Conservation (phyloP, 164 flowering plant genomes). For the Vitis rotundifolia region DNA sequence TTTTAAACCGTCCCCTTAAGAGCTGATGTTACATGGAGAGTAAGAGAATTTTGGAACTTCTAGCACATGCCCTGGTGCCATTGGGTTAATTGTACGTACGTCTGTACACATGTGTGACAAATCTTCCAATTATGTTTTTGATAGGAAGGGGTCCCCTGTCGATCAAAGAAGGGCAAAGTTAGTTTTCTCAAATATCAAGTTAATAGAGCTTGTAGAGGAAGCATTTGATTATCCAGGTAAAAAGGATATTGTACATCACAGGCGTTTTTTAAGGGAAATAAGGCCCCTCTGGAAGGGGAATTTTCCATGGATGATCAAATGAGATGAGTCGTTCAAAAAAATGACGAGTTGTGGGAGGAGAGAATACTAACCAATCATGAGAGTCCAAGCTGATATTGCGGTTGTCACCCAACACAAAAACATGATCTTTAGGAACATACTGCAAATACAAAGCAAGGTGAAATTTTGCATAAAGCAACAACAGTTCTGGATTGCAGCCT, state of each 20-base stretch:
- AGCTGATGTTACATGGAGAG: too few relatives aligned
- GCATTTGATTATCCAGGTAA: too few relatives aligned
- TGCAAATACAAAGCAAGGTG: slow-evolving; percentile 27
- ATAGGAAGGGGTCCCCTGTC: slow-evolving; percentile 60
- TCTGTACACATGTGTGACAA: slow-evolving; percentile 20
- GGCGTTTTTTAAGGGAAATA: too few relatives aligned
- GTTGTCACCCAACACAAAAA: slow-evolving; percentile 64
- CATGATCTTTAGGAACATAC: slow-evolving; percentile 50
- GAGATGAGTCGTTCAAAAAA: not conserved
- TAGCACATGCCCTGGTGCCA: not conserved
- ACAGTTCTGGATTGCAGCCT: not conserved
- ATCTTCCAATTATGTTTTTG: slow-evolving; percentile 46
- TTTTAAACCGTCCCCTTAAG: not conserved
- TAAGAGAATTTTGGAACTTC: too few relatives aligned
- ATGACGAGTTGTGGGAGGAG: too few relatives aligned
- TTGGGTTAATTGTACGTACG: slow-evolving; percentile 14
- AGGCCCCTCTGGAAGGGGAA: too few relatives aligned
- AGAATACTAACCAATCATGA: slow-evolving; percentile 43
- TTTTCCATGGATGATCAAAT: too few relatives aligned
- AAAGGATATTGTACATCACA: too few relatives aligned
- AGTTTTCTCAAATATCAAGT: too few relatives aligned
- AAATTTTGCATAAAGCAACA: not conserved
- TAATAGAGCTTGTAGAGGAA: too few relatives aligned
- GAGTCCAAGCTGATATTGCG: slow-evolving; percentile 61
- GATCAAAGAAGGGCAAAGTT: not conserved